These are phyloP conservation scores for Wickerhamiella sorbophila DNA, from an alignment of 805 yeast genomes.

Conservation along the genomic window DNA sequence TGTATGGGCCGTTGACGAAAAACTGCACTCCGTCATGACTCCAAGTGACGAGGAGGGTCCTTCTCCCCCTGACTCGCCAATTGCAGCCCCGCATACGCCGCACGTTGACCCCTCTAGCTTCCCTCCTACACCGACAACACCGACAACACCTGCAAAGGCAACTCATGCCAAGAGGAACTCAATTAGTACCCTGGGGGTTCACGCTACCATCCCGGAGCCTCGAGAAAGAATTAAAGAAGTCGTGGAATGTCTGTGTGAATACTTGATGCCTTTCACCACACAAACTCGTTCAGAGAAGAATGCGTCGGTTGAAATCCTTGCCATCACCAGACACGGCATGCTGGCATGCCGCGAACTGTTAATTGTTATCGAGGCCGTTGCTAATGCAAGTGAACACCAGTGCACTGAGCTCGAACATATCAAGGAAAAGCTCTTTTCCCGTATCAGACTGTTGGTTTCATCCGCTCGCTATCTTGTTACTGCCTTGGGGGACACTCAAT, in stretches of 20 bases:
- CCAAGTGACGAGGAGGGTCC: not conserved
- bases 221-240: conserved; percentile 25
- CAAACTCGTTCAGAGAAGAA: conserved; percentile 21
- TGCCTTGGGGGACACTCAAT: conserved; percentile 14
- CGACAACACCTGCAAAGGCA: not conserved
- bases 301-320: conserved; percentile 22
- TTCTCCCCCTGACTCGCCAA: not conserved
- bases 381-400: conserved; percentile 18
- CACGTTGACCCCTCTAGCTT: not conserved
- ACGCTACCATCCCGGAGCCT: conserved; percentile 18
- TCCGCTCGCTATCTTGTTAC: conserved; percentile 27
- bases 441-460: conserved; percentile 23
- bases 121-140: not conserved
- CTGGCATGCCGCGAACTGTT: conserved; percentile 28
- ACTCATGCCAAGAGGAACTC: not conserved
- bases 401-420: conserved; percentile 21
- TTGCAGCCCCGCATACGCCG: not conserved
- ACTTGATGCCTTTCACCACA: conserved; percentile 24
- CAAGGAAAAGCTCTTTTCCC: conserved; percentile 24
- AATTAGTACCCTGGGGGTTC: not conserved
- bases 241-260: conserved; percentile 23
- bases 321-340: conserved; percentile 27
- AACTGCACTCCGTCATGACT: conserved; percentile 1
- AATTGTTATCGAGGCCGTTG: conserved; percentile 24
- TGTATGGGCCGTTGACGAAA: conserved; percentile 18